A percentile compares a stretch with the other conserved stretches of the same genome.
Evolutionary conservation across 2,329 filamentous ascomycete genomes (phyloP).

Genomic region (Sporothrix variecibatus): DNA sequence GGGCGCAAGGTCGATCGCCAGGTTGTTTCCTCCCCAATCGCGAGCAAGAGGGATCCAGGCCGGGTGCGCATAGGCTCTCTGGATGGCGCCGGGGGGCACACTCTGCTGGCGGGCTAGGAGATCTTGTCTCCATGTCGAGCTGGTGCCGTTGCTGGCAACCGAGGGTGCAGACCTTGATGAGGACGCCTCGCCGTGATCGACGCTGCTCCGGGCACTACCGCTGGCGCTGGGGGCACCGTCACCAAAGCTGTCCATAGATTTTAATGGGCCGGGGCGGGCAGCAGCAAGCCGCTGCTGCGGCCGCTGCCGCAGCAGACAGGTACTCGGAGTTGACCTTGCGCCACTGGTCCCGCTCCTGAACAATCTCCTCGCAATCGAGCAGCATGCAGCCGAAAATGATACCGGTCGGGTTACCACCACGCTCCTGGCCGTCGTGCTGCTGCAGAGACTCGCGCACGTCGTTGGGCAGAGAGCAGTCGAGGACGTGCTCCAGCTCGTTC

Average conservation of each 20-base stretch:
- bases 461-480: slow-evolving; percentile 90
- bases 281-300: slow-evolving; percentile 69
- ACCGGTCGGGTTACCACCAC: slow-evolving; percentile 85
- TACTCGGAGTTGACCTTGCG: slow-evolving; percentile 89
- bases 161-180: slow-evolving; percentile 62
- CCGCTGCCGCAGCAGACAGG: slow-evolving; percentile 61
- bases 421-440: slow-evolving; percentile 95
- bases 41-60: slow-evolving; percentile 95
- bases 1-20: slow-evolving; percentile 89
- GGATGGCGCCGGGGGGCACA: slow-evolving; percentile 81
- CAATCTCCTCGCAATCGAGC: slow-evolving; percentile 95
- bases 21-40: slow-evolving; percentile 98
- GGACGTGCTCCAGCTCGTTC: slow-evolving; percentile 93
- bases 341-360: slow-evolving; percentile 98
- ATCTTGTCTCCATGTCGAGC: slow-evolving; percentile 79
- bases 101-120: slow-evolving; percentile 82
- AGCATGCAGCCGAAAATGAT: slow-evolving; percentile 94
- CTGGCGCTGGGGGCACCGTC: slow-evolving; percentile 73
- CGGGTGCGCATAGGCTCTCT: slow-evolving; percentile 90
- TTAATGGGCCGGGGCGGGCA: slow-evolving; percentile 63
- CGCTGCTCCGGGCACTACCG: slow-evolving; percentile 65
- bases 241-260: slow-evolving; percentile 35
- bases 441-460: slow-evolving; percentile 91
- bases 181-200: slow-evolving; percentile 57
- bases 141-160: slow-evolving; percentile 41